Evolutionary conservation across 495 filamentous ascomycete genomes (phyloP), one percentile per base, ranked within the genome.

Genomic region (Cladorrhinum samala): DNA sequence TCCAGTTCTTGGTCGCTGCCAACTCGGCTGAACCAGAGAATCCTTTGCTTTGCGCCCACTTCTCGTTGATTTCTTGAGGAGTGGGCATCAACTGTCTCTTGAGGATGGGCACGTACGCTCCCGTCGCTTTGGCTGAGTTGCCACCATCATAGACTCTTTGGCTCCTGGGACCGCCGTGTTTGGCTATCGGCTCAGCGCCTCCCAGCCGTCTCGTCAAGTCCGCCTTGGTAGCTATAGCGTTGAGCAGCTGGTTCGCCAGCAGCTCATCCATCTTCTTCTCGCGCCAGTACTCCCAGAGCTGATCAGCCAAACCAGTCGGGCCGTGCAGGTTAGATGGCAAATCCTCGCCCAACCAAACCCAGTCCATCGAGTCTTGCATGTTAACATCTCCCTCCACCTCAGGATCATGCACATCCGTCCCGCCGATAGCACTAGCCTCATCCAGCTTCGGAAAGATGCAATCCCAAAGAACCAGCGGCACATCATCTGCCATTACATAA

Each of bases 401-500:
- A 2, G 64, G 70, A 50, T 74, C 58, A n/a, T 77, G 55, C 63
- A 24, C 43, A 11, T 62, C 56, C 49, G 21, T 18, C 33, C 19
- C 24, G 14, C 40, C 27, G 14, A 17, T 39, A n/a, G n/a, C 49
- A 5, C 16, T 27, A 6, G 24, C 47, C n/a, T 52, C 54, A 16
- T 54, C 53, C 37, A 64, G 50, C 23, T 57, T 56, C 5, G 93
- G 91, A 69, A 95, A 98, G 9, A 90, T 75, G 65, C 91, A 96
- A 60, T 97, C 89, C 92, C 91, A 96, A 9, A 98, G 78, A 2
- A 98, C 92, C 11, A 98, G 75, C 0, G 94, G 90, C 18, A 82
- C 79, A 58, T 95, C 92, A 24, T 82, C 82, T 0, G 94, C 93
- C 84, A 98, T 95, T 44, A 85, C 79, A 71, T 97, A 98, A 14